Percentiles rank a stretch among this genome's conserved stretches.
phyloP scores from a whole-genome alignment of 805 yeast genomes.

The Candida sphagnicola region DNA sequence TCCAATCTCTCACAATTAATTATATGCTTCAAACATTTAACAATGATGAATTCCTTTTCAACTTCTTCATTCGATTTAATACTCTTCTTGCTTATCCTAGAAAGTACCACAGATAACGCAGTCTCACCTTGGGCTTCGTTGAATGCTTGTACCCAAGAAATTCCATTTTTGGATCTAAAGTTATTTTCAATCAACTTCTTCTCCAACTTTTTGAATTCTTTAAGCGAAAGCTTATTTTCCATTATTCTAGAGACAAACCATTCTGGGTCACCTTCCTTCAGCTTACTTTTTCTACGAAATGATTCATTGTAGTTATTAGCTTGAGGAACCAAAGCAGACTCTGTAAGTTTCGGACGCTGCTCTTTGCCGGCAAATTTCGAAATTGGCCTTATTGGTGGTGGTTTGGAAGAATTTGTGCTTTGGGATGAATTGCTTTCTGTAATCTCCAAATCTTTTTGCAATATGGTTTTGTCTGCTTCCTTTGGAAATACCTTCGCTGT shows the following conservation, averaged over 20 bases:
- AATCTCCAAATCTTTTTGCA: background rate
- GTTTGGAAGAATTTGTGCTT: too few species aligned
- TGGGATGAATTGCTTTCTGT: too few species aligned
- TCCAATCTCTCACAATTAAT: constrained; percentile 21
- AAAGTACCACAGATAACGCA: constrained; percentile 35
- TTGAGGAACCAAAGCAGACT: constrained; percentile 5
- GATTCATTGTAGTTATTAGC: too few species aligned
- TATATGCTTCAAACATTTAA: constrained; percentile 34
- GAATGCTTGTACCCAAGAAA: constrained; percentile 29
- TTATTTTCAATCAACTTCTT: constrained; percentile 25
- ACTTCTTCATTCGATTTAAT: constrained; percentile 43
- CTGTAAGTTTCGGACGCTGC: background rate
- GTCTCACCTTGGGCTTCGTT: constrained; percentile 42
- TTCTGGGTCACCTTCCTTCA: constrained; percentile 36
- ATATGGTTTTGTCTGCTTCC: background rate
- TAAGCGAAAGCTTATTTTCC: constrained; percentile 27
- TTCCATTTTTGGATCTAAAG: constrained; percentile 15
- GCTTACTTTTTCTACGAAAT: constrained; percentile 15
- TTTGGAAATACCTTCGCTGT: background rate
- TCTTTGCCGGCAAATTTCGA: constrained; percentile 1
- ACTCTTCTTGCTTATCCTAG: constrained; percentile 36
- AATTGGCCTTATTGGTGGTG: too few species aligned
- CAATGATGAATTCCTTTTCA: constrained; percentile 35
- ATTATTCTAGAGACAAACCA: constrained; percentile 39
- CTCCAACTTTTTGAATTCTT: constrained; percentile 32